Evolutionary conservation across 768 basidiomycete genomes (phyloP), one percentile per base, ranked within the genome.

Genomic region (Lentinula detonsa): DNA sequence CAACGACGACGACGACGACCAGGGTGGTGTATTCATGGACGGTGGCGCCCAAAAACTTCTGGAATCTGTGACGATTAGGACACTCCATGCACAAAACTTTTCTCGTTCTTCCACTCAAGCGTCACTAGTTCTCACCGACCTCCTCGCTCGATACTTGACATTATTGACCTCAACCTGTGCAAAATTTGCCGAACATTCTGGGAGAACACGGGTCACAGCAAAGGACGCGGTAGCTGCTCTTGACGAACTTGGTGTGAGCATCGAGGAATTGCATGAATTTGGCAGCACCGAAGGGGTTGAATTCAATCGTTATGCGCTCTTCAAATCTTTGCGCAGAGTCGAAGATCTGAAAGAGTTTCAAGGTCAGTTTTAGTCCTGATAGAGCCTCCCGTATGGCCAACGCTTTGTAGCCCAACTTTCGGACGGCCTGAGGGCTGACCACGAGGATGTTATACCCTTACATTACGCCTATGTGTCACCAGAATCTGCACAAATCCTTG

Each of bases 61-160:
- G 62, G 89, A 91, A 73, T 78, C 86, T 3, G 84, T 82, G 0
- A 81, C 84, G 1, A 79, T 85, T 70, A 82, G 85, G 59, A 87
- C 89, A 16, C 79, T 93, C 15, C 90, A 93, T 64, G 87, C 90
- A 0, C 85, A 92, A 65, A 80, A 80, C 63, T 93, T 94, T 73
- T 84, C 87, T 40, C 82, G 89, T 55, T 81, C 91, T 0, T 93
- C 92, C 2, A 74, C 84, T 1, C 87, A 88, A 67, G 90, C 92
- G 3, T 78, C 85, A 9, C 73, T 82, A 28, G 81, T 88, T 16
- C 78, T 93, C 51, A 87, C 89, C 11, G 90, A 89, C 72, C 77
- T 93, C 63, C 81, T 93, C 64, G 79, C 87, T 40, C 85, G 88
- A 59, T 93, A 93, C 71, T 75, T 93, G 60, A 65, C 81, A 9